Conservation (phyloP, 139 green algal genomes). For the Desmodesmus armatus region DNA sequence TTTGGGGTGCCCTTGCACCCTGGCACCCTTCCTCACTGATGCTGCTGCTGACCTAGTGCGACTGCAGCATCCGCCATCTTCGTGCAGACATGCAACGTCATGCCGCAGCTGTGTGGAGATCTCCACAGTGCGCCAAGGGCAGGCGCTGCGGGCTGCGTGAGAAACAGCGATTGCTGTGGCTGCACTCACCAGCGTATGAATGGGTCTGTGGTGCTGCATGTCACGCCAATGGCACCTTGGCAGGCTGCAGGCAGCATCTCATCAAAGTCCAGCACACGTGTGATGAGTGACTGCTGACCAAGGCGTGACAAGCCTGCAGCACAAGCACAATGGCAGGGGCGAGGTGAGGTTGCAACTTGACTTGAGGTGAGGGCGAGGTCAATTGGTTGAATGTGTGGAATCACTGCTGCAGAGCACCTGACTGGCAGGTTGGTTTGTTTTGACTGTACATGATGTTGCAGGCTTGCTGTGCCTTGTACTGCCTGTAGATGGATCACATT, state of each 20-base stretch:
- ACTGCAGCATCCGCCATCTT: background rate
- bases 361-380: too few species aligned
- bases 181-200: conserved; percentile 24
- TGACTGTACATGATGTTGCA: too few species aligned
- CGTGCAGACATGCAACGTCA: too few species aligned
- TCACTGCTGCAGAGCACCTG: too few species aligned
- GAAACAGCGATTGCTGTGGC: background rate
- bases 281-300: background rate
- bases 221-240: conserved; percentile 32
- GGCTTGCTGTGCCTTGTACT: too few species aligned
- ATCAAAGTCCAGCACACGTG: conserved; percentile 22
- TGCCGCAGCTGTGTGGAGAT: too few species aligned
- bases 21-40: background rate
- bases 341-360: too few species aligned
- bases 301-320: conserved; percentile 26
- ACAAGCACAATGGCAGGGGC: too few species aligned
- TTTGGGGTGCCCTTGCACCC: too few species aligned
- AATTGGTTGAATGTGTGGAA: too few species aligned
- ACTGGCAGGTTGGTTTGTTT: too few species aligned
- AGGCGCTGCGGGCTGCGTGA: background rate
- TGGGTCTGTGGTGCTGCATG: conserved; percentile 4
- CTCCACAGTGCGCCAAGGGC: background rate
- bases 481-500: too few species aligned
- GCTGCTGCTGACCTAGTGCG: background rate
- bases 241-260: conserved; percentile 44